Conservation (phyloP, 2,329 filamentous ascomycete genomes). For the Mycosphaerella arachidis region DNA sequence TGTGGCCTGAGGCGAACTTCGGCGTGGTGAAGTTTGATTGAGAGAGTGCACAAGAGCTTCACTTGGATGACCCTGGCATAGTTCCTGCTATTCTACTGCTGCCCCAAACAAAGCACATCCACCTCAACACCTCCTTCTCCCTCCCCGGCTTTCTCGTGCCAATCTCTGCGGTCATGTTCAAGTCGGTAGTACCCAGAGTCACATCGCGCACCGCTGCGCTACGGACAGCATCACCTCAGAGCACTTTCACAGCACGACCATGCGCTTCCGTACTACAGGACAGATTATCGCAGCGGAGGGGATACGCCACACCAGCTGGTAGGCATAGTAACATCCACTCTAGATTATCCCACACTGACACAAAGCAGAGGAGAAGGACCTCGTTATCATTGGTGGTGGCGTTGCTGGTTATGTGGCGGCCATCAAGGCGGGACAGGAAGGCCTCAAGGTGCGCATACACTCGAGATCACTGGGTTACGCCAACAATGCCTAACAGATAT, state of each 20-base stretch:
- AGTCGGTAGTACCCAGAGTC: conserved; percentile 22
- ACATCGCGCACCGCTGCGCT: conserved; percentile 19
- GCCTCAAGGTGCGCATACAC: conserved; percentile 69
- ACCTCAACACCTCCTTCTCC: neutral
- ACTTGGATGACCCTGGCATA: neutral
- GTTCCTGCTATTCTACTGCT: neutral
- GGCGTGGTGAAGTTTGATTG: no score
- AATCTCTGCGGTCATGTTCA: conserved; percentile 23
- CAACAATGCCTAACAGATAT: conserved; percentile 5
- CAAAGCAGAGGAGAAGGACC: conserved; percentile 78
- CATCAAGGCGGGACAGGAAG: conserved; percentile 97
- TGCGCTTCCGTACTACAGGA: conserved; percentile 46
- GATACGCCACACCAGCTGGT: conserved; percentile 54
- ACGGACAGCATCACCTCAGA: conserved; percentile 16
- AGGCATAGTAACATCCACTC: conserved; percentile 9
- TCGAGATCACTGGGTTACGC: conserved; percentile 7
- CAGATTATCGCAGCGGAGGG: conserved; percentile 52
- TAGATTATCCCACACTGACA: conserved; percentile 28
- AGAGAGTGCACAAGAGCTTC: neutral
- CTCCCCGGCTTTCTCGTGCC: neutral
- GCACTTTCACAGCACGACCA: conserved; percentile 26
- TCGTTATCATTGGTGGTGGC: conserved; percentile 96
- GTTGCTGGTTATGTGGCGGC: conserved; percentile 98
- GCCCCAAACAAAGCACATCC: conserved; percentile 5
- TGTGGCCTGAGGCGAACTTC: neutral